A percentile compares a stretch with the other conserved stretches of the same genome.
phyloP scores from a whole-genome alignment of 768 basidiomycete genomes.

The Leccinum truebloodii region DNA sequence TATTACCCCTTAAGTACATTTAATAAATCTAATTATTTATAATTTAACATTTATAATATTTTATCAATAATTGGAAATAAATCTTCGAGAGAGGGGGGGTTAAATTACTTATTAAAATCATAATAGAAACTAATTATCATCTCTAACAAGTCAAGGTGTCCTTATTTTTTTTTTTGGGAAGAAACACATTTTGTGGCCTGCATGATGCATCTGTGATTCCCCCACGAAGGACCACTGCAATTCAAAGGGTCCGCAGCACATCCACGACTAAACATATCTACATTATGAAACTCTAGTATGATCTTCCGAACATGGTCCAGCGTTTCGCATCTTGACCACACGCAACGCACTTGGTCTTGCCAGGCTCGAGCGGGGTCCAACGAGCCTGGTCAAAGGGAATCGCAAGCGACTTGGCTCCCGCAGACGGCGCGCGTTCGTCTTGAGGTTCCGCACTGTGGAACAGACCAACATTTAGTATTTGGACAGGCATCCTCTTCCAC shows the following conservation, averaged over 20 bases:
- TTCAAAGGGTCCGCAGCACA: neutral
- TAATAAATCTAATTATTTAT: too few species aligned
- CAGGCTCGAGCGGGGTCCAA: slow-evolving; percentile 77
- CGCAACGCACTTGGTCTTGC: slow-evolving; percentile 86
- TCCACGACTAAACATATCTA: neutral
- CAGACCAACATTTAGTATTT: slow-evolving; percentile 4
- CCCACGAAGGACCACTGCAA: too few species aligned
- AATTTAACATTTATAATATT: too few species aligned
- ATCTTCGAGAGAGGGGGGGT: too few species aligned
- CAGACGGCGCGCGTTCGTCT: slow-evolving; percentile 95
- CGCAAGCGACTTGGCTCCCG: slow-evolving; percentile 94
- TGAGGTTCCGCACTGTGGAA: slow-evolving; percentile 71
- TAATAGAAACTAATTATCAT: too few species aligned
- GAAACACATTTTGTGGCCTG: too few species aligned
- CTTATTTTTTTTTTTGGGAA: too few species aligned
- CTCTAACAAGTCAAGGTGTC: too few species aligned
- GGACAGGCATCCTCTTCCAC: neutral
- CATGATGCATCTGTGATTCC: too few species aligned
- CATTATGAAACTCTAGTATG: slow-evolving; percentile 49
- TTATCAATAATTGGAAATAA: too few species aligned
- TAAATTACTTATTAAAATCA: too few species aligned
- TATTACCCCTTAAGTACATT: too few species aligned
- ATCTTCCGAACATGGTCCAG: slow-evolving; percentile 96
- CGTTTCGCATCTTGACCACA: slow-evolving; percentile 89
- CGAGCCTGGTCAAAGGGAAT: slow-evolving; percentile 93